Base-by-base conservation (phyloP, 768 basidiomycete genomes). In the Brasilioporus rufonigricans region DNA sequence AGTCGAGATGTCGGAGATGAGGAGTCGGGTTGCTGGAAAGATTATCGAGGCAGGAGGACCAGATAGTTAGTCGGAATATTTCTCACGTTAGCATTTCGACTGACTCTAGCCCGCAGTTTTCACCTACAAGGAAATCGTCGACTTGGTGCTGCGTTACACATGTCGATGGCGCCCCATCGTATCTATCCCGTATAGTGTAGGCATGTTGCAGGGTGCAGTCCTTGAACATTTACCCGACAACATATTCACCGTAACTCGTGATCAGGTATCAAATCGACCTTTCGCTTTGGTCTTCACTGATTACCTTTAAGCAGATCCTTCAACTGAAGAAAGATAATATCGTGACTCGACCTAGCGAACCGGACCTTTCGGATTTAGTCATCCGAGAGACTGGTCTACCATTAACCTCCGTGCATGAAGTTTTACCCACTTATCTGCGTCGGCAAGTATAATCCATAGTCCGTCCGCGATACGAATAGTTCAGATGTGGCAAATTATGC, bases 101-200 rank as follows among this genome's bases (percentile, higher is more conserved):
- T 63, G 26, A 60, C 58, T 33, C 31, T 13, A n/a, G 13, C 26
- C 12, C 14, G n/a, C 61, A 90, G 87, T 86, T 11, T 79, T 84
- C 65, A 85, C 85, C 0, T 90, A 85, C 64, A 74, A 74, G 40
- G 76, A 90, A 61, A 71, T 89, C 24, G 88, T 91, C 82, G 65
- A 83, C 62, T 70, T 85, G 11, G 77, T 88, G 2, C 71, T 89
- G 35, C 70, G 74, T 52, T 78, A 84, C 59, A 80, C 79, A 19
- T 67, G 72, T 32, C 80, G 82, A 16, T 64, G 66, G 52, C 76
- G 88, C 27, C 80, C 81, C 1, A 80, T 90, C 50, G 53, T 91
- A 13, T 83, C 84, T 9, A 55, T 90, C 6, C 89, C 89, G 0
- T 88, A 80, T 66, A 68, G 72, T 35, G 52, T 88, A 26, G 88